A percentile compares a stretch with the other conserved stretches of the same genome.
phyloP scores from a whole-genome alignment of 148 eudicot genomes.

The Beta vulgaris region DNA sequence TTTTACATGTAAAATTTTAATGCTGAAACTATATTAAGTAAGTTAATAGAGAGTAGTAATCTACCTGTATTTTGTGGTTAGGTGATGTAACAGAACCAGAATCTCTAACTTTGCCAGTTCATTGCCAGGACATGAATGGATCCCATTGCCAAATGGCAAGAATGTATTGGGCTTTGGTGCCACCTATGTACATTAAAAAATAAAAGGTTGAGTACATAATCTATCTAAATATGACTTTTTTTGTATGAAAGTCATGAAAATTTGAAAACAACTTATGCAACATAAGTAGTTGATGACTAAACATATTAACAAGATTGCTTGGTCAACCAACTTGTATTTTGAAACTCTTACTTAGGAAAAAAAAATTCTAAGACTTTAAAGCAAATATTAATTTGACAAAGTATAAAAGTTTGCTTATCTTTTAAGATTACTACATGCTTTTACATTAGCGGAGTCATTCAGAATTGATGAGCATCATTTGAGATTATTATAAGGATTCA shows the following conservation, averaged over 20 bases:
- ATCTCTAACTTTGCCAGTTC: slow-evolving; percentile 75
- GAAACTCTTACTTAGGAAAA: too few species aligned
- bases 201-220: slow-evolving; percentile 1
- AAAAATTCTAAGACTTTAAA: too few species aligned
- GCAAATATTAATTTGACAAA: too few species aligned
- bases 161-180: slow-evolving; percentile 67
- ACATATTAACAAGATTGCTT: not conserved
- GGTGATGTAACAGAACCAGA: slow-evolving; percentile 55
- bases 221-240: slow-evolving; percentile 6
- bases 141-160: slow-evolving; percentile 70
- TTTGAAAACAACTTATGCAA: not conserved
- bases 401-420: too few species aligned
- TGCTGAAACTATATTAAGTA: too few species aligned
- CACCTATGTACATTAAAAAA: slow-evolving; percentile 27
- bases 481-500: too few species aligned
- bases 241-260: not conserved
- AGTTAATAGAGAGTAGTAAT: not conserved
- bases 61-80: slow-evolving; percentile 64
- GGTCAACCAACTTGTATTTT: not conserved
- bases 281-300: not conserved
- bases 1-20: not conserved
- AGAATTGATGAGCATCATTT: too few species aligned
- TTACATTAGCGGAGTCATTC: too few species aligned
- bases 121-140: slow-evolving; percentile 73
- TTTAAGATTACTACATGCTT: too few species aligned